Evolutionary conservation across 2,329 filamentous ascomycete genomes (phyloP).

Genomic region (Mycocentrospora acerina): DNA sequence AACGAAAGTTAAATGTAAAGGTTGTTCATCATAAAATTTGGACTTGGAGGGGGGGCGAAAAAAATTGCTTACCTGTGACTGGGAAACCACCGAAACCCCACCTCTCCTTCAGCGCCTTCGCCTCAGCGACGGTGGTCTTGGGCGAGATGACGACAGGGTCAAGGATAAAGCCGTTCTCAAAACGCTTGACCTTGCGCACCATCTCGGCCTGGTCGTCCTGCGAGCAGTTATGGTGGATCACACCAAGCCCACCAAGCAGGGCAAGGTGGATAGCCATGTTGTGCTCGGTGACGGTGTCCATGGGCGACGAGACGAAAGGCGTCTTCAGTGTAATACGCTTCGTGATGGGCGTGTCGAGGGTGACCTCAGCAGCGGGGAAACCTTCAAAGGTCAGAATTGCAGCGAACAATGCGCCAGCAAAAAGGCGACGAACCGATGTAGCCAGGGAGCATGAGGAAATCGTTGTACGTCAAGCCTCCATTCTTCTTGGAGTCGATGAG

Average conservation of each 20-base stretch:
- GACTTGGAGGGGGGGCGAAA: constrained; percentile 13
- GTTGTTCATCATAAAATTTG: constrained; percentile 71
- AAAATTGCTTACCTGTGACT: constrained; percentile 78
- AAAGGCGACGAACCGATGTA: constrained; percentile 70
- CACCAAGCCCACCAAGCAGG: constrained; percentile 81
- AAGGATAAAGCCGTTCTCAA: constrained; percentile 97
- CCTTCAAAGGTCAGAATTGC: constrained; percentile 46
- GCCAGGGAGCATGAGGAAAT: constrained; percentile 94
- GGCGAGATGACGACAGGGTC: constrained; percentile 92
- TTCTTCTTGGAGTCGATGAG: constrained; percentile 89
- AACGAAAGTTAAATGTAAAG: constrained; percentile 97
- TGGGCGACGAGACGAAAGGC: constrained; percentile 94
- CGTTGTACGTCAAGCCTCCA: constrained; percentile 96
- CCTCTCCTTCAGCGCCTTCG: constrained; percentile 89
- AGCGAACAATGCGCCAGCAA: constrained; percentile 1
- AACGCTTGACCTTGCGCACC: constrained; percentile 98
- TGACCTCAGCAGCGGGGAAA: constrained; percentile 88
- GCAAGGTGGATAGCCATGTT: constrained; percentile 99
- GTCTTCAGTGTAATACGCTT: constrained; percentile 96
- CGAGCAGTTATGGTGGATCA: constrained; percentile 99
- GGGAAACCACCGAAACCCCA: constrained; percentile 99
- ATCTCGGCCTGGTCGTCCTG: constrained; percentile 96
- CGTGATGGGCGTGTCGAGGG: constrained; percentile 87
- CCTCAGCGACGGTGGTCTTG: constrained; percentile 85
- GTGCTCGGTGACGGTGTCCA: constrained; percentile 99